Conservation (phyloP, 2,329 filamentous ascomycete species). For the Penicillium sp. region DNA sequence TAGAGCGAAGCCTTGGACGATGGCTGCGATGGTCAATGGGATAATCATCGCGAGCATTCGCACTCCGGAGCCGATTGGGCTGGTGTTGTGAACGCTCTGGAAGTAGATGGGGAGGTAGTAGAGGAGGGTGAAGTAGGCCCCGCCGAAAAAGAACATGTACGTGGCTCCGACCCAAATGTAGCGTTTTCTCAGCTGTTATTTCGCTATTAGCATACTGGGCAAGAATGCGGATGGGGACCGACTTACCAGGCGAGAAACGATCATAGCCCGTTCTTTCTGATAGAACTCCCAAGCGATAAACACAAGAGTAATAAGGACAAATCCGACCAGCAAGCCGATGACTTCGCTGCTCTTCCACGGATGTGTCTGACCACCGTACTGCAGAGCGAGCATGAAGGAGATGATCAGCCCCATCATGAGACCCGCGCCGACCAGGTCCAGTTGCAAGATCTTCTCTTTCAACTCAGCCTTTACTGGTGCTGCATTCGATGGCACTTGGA, state of each 20-base stretch:
- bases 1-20: constrained; percentile 10
- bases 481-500: neutral
- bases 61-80: constrained; percentile 45
- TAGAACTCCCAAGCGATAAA: constrained; percentile 24
- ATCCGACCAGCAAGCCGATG: constrained; percentile 51
- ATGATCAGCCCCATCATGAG: constrained; percentile 60
- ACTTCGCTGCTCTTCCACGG: constrained; percentile 59
- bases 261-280: neutral
- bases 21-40: constrained; percentile 31
- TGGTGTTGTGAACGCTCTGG: constrained; percentile 45
- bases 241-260: neutral
- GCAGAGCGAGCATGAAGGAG: constrained; percentile 52
- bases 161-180: neutral
- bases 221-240: too few species aligned
- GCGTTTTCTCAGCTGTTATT: neutral
- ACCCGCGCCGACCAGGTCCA: constrained; percentile 52
- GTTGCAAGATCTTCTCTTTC: constrained; percentile 1
- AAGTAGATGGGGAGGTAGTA: constrained; percentile 53
- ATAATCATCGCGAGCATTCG: constrained; percentile 50
- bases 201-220: neutral
- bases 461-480: neutral
- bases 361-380: constrained; percentile 60
- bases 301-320: neutral
- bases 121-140: neutral
- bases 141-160: neutral